Evolutionary conservation across 2,329 filamentous ascomycete species (phyloP).

Genomic region (Aspergillus sergii): DNA sequence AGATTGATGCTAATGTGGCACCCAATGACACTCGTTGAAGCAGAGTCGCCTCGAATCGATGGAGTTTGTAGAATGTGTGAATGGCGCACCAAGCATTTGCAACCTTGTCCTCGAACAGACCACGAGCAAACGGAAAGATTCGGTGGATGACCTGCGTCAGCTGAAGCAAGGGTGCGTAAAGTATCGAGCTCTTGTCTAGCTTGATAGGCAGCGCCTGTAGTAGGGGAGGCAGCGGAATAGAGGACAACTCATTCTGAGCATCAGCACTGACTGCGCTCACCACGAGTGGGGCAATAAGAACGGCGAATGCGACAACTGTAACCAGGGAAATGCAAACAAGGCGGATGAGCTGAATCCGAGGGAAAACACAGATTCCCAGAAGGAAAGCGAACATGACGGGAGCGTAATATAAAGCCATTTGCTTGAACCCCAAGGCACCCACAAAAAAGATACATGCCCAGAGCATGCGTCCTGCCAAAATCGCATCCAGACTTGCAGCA

Average conservation of each 20-base stretch:
- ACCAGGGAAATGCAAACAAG: constrained; percentile 74
- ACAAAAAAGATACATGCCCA: constrained; percentile 97
- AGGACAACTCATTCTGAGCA: constrained; percentile 64
- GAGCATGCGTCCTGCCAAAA: constrained; percentile 79
- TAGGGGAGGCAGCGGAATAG: constrained; percentile 65
- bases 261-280: constrained; percentile 70
- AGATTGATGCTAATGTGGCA: constrained; percentile 74
- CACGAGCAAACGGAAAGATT: constrained; percentile 95
- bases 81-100: constrained; percentile 97
- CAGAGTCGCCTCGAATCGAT: constrained; percentile 68
- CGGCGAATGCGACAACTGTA: constrained; percentile 71
- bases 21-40: constrained; percentile 76
- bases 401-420: constrained; percentile 98
- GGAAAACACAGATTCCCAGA: constrained; percentile 81
- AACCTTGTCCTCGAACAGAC: constrained; percentile 97
- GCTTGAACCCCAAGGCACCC: constrained; percentile 91
- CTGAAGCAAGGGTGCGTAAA: constrained; percentile 77
- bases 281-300: constrained; percentile 76
- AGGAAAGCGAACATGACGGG: constrained; percentile 91
- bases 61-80: constrained; percentile 86
- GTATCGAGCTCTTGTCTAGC: constrained; percentile 65
- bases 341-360: constrained; percentile 66
- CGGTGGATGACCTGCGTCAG: constrained; percentile 82
- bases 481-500: constrained; percentile 82
- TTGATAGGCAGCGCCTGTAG: constrained; percentile 58